Evolutionary conservation across 169 alveolate species (phyloP).

Genomic region (Plasmodium cynomolgi): DNA sequence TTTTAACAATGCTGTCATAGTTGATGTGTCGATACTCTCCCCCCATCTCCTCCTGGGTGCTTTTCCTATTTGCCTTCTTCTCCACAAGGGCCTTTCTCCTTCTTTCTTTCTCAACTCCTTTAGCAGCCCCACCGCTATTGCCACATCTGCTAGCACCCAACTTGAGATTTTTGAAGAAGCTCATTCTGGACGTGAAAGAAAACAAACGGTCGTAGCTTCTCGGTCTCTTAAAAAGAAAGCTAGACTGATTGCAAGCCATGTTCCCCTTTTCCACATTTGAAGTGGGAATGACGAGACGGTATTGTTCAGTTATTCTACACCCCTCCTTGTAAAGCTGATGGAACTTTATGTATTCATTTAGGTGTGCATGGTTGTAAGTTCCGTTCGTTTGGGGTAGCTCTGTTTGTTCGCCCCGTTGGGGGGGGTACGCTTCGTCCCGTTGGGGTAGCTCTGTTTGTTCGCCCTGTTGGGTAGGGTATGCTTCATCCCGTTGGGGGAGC

Average conservation of each 20-base stretch:
- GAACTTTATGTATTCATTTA: slow-evolving; percentile 15
- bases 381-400: background rate
- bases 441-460: too few relatives aligned
- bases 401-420: background rate
- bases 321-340: slow-evolving; percentile 34
- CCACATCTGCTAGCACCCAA: background rate
- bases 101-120: background rate
- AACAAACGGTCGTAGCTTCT: slow-evolving; percentile 24
- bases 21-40: background rate
- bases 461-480: background rate
- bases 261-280: slow-evolving; percentile 13
- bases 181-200: slow-evolving; percentile 31
- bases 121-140: background rate
- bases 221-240: slow-evolving; percentile 42
- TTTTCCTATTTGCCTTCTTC: background rate
- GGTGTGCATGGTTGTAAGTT: background rate
- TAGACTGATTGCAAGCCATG: slow-evolving; percentile 22
- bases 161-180: slow-evolving; percentile 32
- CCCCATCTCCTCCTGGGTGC: background rate
- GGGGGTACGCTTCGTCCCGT: background rate
- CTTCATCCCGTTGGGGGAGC: background rate
- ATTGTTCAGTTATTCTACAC: slow-evolving; percentile 16
- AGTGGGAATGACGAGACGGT: slow-evolving; percentile 5
- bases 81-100: background rate
- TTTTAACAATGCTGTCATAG: slow-evolving; percentile 27